Percentiles rank a stretch among this genome's conserved stretches.
These are phyloP conservation scores for Glycine latifolia DNA, from an alignment of 306 rosid genomes.

Conservation along the genomic window DNA sequence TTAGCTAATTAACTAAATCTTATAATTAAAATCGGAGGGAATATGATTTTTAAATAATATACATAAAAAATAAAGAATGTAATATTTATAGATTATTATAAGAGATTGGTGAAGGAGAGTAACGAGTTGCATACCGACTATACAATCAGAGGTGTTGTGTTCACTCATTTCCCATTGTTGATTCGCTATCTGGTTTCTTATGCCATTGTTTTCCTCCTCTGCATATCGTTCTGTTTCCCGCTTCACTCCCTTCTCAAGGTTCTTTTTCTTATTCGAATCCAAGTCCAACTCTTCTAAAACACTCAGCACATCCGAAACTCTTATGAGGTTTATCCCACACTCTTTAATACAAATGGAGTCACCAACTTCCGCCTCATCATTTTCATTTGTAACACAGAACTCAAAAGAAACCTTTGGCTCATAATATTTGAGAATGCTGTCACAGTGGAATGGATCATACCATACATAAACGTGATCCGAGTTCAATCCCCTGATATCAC, in stretches of 20 bases:
- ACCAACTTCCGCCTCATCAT: constrained; percentile 6
- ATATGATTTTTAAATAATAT: too few relatives aligned
- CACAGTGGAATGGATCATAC: constrained; percentile 51
- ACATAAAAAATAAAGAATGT: too few relatives aligned
- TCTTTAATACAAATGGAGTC: constrained; percentile 15
- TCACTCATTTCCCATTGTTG: background rate
- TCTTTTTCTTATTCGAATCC: background rate
- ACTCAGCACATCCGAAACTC: background rate
- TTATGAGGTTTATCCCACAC: constrained; percentile 16
- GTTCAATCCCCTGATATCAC: background rate
- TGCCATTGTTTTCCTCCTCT: background rate
- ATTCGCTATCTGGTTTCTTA: background rate
- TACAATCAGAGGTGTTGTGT: background rate
- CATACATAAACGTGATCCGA: constrained; percentile 46
- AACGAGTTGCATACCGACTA: background rate
- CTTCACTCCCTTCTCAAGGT: background rate
- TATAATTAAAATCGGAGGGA: too few relatives aligned
- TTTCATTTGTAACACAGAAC: constrained; percentile 8
- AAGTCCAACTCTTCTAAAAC: background rate
- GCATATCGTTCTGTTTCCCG: too few relatives aligned
- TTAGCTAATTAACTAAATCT: too few relatives aligned
- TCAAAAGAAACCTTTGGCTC: constrained; percentile 21
- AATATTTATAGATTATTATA: too few relatives aligned
- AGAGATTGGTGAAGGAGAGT: background rate
- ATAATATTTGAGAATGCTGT: constrained; percentile 19